Percentiles rank a stretch among this genome's conserved stretches.
Evolutionary conservation across 345 rosid genomes (phyloP).

Genomic region (Linum usitatissimum): DNA sequence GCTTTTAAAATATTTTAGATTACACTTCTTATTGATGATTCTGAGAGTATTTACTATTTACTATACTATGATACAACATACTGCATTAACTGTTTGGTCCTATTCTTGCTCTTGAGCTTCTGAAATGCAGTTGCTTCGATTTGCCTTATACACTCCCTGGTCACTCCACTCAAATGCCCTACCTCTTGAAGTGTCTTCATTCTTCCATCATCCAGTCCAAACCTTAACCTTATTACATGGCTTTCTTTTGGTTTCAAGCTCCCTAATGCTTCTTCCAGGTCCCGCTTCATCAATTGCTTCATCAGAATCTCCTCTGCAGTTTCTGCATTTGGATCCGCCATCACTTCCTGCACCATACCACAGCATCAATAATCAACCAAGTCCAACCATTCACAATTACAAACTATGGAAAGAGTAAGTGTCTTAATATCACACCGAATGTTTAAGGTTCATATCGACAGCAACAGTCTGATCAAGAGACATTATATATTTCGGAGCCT

Average conservation of each 20-base stretch:
- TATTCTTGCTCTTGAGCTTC: slow-evolving; percentile 74
- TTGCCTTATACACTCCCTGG: slow-evolving; percentile 90
- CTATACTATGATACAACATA: slow-evolving; percentile 19
- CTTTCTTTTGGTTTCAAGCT: slow-evolving; percentile 60
- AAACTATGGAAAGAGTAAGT: neutral
- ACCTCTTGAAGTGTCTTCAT: slow-evolving; percentile 90
- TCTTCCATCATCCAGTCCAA: slow-evolving; percentile 83
- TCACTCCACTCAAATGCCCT: slow-evolving; percentile 67
- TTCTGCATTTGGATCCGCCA: slow-evolving; percentile 68
- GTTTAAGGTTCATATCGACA: slow-evolving; percentile 56
- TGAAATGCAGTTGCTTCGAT: slow-evolving; percentile 71
- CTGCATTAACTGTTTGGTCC: slow-evolving; percentile 63
- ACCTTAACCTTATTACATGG: slow-evolving; percentile 75
- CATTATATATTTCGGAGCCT: slow-evolving; percentile 66
- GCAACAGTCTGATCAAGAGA: slow-evolving; percentile 91
- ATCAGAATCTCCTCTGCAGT: slow-evolving; percentile 55
- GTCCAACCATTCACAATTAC: too few species aligned
- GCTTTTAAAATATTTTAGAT: too few species aligned
- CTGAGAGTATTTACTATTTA: too few species aligned
- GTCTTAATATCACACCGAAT: slow-evolving; percentile 36
- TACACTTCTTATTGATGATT: too few species aligned
- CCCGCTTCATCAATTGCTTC: slow-evolving; percentile 75
- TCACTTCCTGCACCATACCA: slow-evolving; percentile 47
- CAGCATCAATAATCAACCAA: too few species aligned
- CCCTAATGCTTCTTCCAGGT: slow-evolving; percentile 68